Conservation (phyloP, 2,329 filamentous ascomycete species). For the Aspergillus ustus region DNA sequence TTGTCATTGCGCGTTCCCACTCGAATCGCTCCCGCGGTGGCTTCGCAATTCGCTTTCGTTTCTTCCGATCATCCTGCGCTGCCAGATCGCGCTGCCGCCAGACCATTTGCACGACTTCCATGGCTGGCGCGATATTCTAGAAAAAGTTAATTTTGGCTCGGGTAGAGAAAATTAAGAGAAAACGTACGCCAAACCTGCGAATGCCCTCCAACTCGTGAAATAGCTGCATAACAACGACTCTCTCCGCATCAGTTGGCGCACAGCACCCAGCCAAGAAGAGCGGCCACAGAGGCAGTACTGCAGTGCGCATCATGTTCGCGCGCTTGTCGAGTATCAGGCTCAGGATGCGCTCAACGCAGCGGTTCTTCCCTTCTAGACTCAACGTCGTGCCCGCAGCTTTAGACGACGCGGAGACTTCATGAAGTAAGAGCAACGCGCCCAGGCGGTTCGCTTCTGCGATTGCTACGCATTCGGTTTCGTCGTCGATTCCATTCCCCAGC, state of each 20-base stretch:
- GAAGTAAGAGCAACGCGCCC: background rate
- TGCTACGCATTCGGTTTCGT: background rate
- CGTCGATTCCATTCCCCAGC: background rate
- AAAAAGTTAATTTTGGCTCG: background rate
- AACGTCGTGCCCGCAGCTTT: too few species aligned
- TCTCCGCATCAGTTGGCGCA: conserved; percentile 26
- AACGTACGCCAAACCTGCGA: conserved; percentile 29
- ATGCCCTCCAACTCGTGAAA: conserved; percentile 29
- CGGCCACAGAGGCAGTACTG: conserved; percentile 33
- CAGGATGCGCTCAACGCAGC: background rate
- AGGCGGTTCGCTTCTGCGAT: background rate
- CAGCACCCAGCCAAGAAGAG: conserved; percentile 35
- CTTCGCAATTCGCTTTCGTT: background rate
- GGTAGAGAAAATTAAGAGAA: too few species aligned
- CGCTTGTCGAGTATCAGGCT: background rate
- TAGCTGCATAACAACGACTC: conserved; percentile 27
- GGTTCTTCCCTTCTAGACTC: background rate
- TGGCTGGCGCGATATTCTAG: conserved; percentile 32
- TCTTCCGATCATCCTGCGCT: conserved; percentile 26
- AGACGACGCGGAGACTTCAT: background rate
- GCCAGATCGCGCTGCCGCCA: conserved; percentile 33
- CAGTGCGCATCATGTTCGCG: conserved; percentile 27
- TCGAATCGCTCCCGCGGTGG: conserved; percentile 18
- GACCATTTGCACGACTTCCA: conserved; percentile 34
- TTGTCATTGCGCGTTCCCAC: conserved; percentile 32